Percentiles rank a stretch among this genome's conserved stretches.
These are phyloP conservation scores for Sporothrix schenckii DNA, from an alignment of 2,329 filamentous ascomycete genomes.

Conservation along the genomic window DNA sequence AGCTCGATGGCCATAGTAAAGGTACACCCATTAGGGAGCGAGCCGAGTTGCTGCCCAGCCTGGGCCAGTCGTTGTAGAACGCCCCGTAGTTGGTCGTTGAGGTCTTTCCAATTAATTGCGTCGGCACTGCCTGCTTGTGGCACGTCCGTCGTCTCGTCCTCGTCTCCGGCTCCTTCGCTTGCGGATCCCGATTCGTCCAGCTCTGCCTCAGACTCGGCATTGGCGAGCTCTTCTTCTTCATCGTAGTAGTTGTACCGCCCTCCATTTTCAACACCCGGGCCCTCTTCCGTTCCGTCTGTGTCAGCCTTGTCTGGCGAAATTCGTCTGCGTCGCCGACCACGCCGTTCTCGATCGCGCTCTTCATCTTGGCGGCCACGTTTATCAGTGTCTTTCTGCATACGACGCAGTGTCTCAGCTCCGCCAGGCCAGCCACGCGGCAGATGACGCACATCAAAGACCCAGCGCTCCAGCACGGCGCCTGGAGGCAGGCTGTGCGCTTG, in stretches of 20 bases:
- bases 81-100: slow-evolving; percentile 73
- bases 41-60: slow-evolving; percentile 58
- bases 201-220: slow-evolving; percentile 32
- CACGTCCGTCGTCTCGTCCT: not conserved
- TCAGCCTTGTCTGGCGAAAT: not conserved
- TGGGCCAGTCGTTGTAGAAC: slow-evolving; percentile 65
- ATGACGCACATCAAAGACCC: slow-evolving; percentile 60
- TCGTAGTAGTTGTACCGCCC: slow-evolving; percentile 32
- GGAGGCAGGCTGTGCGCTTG: slow-evolving; percentile 36
- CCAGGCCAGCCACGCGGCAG: slow-evolving; percentile 54
- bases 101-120: slow-evolving; percentile 57
- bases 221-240: slow-evolving; percentile 29
- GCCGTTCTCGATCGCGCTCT: not conserved
- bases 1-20: slow-evolving; percentile 78
- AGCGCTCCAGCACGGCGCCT: slow-evolving; percentile 59
- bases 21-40: slow-evolving; percentile 66
- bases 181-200: slow-evolving; percentile 5
- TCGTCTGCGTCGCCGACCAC: slow-evolving; percentile 19
- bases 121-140: slow-evolving; percentile 29
- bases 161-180: slow-evolving; percentile 5
- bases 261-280: not conserved
- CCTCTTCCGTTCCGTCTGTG: slow-evolving; percentile 21
- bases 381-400: slow-evolving; percentile 37
- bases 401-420: slow-evolving; percentile 41
- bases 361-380: slow-evolving; percentile 5